These are phyloP conservation scores for Neurospora africana DNA, from an alignment of 495 filamentous ascomycete genomes.

Conservation along the genomic window DNA sequence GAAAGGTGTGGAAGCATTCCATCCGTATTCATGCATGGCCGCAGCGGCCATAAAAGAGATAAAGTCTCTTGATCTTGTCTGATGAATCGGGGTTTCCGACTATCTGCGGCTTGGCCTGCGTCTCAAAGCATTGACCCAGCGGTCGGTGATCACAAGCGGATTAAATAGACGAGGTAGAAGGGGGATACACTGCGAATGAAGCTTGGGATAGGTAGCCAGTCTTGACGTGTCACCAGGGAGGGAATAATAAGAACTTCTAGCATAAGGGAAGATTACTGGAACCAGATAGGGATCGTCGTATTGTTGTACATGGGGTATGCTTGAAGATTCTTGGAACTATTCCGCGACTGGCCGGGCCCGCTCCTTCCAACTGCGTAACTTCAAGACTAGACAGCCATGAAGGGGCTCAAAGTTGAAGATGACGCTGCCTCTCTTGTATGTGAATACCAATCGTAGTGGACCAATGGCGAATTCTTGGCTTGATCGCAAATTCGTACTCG, in stretches of 20 bases:
- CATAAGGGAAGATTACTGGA: neutral
- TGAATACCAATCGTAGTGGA: constrained; percentile 6
- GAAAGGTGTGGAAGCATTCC: neutral
- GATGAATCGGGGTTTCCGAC: neutral
- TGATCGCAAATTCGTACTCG: constrained; percentile 23
- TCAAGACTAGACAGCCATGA: neutral
- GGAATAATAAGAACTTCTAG: neutral
- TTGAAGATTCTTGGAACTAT: neutral
- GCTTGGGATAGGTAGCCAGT: neutral
- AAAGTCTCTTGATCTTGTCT: neutral
- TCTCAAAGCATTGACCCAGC: neutral
- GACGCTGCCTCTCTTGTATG: constrained; percentile 9
- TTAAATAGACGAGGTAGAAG: neutral
- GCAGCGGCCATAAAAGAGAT: neutral
- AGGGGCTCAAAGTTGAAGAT: neutral
- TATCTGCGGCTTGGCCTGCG: neutral
- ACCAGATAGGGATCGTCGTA: neutral
- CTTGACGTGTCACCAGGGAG: neutral
- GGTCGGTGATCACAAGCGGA: neutral
- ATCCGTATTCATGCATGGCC: neutral
- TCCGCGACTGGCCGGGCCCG: neutral
- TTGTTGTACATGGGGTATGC: neutral
- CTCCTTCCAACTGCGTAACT: neutral
- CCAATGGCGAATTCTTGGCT: constrained; percentile 16
- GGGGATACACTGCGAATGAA: neutral